phyloP scores from a whole-genome alignment of 2,329 filamentous ascomycete genomes.

The Sporothrix euskadiensis region DNA sequence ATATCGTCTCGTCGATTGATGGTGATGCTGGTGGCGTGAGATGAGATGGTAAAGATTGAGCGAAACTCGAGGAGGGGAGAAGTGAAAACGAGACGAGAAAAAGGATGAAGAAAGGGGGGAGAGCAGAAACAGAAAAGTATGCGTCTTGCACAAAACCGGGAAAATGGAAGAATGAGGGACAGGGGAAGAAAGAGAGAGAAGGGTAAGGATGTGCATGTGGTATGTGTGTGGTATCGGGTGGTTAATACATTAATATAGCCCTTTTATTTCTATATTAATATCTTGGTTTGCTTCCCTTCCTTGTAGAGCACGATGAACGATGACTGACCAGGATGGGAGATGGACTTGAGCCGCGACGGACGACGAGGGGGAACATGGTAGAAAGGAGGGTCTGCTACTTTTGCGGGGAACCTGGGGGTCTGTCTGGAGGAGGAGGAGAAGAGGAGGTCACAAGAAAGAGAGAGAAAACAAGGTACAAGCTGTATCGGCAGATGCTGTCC shows the following conservation, averaged over 20 bases:
- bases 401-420: constrained; percentile 6
- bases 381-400: background rate
- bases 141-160: background rate
- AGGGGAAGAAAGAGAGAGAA: background rate
- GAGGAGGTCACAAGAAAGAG: no score
- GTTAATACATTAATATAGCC: constrained; percentile 9
- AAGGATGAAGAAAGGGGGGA: background rate
- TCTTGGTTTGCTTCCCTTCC: background rate
- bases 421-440: background rate
- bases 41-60: background rate
- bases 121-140: background rate
- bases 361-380: background rate
- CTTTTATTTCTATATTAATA: background rate
- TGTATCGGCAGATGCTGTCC: background rate
- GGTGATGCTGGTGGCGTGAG: background rate
- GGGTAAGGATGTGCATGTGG: background rate
- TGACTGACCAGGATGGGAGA: background rate
- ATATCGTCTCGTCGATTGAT: background rate
- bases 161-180: constrained; percentile 4
- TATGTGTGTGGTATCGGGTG: background rate
- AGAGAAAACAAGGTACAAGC: constrained; percentile 5
- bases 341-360: background rate
- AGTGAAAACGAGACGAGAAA: background rate
- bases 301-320: background rate
- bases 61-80: background rate